phyloP scores from a whole-genome alignment of 1,284 basidiomycete species.

The Cutaneotrichosporon spelunceum region DNA sequence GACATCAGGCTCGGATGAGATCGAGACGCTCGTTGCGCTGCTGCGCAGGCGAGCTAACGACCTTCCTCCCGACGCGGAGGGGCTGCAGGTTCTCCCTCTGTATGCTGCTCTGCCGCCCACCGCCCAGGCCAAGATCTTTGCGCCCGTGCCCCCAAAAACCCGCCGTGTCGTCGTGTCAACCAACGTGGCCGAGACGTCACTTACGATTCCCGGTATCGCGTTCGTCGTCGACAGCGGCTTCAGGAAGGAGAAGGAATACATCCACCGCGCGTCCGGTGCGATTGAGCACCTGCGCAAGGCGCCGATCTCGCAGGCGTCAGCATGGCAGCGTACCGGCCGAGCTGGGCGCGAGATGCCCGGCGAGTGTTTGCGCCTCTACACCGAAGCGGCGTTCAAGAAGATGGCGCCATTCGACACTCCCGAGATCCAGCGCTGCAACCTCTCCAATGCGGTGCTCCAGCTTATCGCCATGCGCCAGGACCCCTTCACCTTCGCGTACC shows the following conservation, averaged over 20 bases:
- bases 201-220: constrained; percentile 92
- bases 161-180: constrained; percentile 91
- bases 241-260: constrained; percentile 89
- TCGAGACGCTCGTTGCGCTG: constrained; percentile 76
- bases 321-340: constrained; percentile 77
- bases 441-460: constrained; percentile 77
- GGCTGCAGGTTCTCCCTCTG: constrained; percentile 74
- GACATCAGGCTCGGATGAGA: constrained; percentile 78
- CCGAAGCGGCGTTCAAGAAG: constrained; percentile 67
- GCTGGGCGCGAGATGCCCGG: constrained; percentile 87
- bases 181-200: constrained; percentile 96
- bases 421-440: constrained; percentile 80
- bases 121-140: constrained; percentile 76
- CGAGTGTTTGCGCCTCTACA: constrained; percentile 82
- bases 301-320: constrained; percentile 82
- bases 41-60: constrained; percentile 65
- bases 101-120: constrained; percentile 77
- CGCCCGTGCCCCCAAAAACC: constrained; percentile 63
- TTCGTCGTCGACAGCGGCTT: constrained; percentile 95
- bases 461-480: constrained; percentile 78
- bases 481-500: constrained; percentile 71
- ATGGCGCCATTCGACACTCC: constrained; percentile 70
- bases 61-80: constrained; percentile 58
- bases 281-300: constrained; percentile 84
- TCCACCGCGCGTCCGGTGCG: constrained; percentile 70